Evolutionary conservation across 1,139 yeast species (phyloP).

Genomic region (Suhomyces bokatorum): DNA sequence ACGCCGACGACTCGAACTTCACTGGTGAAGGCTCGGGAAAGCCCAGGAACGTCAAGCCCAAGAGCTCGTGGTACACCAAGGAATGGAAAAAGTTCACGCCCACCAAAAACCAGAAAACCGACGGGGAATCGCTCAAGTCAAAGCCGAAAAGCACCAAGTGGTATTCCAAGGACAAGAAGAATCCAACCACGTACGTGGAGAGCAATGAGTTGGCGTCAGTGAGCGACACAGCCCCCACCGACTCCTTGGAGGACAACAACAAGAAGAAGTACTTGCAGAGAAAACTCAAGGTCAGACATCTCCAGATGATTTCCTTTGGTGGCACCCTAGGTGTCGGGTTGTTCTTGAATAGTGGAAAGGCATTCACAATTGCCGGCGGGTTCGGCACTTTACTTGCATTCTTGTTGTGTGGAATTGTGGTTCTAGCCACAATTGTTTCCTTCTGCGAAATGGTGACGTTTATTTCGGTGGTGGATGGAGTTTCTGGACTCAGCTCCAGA

Average conservation of each 20-base stretch:
- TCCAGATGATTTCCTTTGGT: slow-evolving; percentile 81
- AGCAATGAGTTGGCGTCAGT: slow-evolving; percentile 10
- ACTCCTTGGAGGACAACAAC: not conserved
- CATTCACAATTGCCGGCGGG: slow-evolving; percentile 79
- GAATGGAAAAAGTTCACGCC: slow-evolving; percentile 11
- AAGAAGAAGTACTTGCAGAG: slow-evolving; percentile 40
- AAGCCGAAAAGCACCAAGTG: slow-evolving; percentile 9
- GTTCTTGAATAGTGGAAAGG: slow-evolving; percentile 74
- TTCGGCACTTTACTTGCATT: slow-evolving; percentile 77
- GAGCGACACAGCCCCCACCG: slow-evolving; percentile 2
- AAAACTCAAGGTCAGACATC: slow-evolving; percentile 64
- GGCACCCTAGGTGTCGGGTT: slow-evolving; percentile 86
- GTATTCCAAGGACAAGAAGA: slow-evolving; percentile 9
- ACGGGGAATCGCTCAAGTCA: slow-evolving; percentile 10
- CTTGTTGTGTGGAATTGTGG: slow-evolving; percentile 63
- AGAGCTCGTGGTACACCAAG: slow-evolving; percentile 15
- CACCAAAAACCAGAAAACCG: slow-evolving; percentile 8
- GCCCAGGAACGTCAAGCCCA: slow-evolving; percentile 13
- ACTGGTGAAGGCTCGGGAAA: slow-evolving; percentile 12
- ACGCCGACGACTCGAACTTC: slow-evolving; percentile 23
- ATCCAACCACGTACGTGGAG: slow-evolving; percentile 6
- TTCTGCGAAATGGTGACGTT: slow-evolving; percentile 87
- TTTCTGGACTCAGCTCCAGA: slow-evolving; percentile 70
- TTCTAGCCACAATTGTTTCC: slow-evolving; percentile 67
- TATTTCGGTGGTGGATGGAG: slow-evolving; percentile 80